phyloP scores from a whole-genome alignment of 2,329 filamentous ascomycete genomes.

The Colletotrichum kahawae region DNA sequence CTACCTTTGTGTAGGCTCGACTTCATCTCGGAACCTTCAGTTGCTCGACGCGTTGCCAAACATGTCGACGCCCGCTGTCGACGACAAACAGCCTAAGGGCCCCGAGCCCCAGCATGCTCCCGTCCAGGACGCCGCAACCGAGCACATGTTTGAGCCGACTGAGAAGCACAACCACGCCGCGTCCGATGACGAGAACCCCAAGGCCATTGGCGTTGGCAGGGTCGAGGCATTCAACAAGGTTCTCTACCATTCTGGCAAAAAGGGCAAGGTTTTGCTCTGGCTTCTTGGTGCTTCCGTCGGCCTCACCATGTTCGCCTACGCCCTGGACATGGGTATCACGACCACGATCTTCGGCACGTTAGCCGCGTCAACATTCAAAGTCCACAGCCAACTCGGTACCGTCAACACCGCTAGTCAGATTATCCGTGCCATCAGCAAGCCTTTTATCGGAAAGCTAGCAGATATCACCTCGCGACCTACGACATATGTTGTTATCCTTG shows the following conservation, averaged over 20 bases:
- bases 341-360: slow-evolving; percentile 36
- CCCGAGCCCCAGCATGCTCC: neutral
- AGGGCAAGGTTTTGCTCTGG: slow-evolving; percentile 38
- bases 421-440: slow-evolving; percentile 42
- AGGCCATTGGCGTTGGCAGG: slow-evolving; percentile 32
- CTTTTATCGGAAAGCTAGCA: slow-evolving; percentile 41
- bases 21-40: neutral
- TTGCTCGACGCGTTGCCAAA: neutral
- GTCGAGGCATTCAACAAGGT: slow-evolving; percentile 45
- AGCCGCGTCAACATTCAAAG: slow-evolving; percentile 36
- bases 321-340: slow-evolving; percentile 42
- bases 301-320: slow-evolving; percentile 42
- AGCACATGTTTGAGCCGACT: neutral
- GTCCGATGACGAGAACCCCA: neutral
- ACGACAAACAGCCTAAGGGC: neutral
- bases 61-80: neutral
- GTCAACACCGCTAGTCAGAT: slow-evolving; percentile 38
- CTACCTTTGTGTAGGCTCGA: neutral
- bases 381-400: slow-evolving; percentile 35
- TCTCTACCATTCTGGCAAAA: slow-evolving; percentile 39
- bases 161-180: neutral
- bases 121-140: neutral
- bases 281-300: slow-evolving; percentile 37
- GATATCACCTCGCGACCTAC: slow-evolving; percentile 43
- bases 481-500: slow-evolving; percentile 42